Conservation (phyloP, 2,329 filamentous ascomycete species). For the Acephala macrosclerotiorum region DNA sequence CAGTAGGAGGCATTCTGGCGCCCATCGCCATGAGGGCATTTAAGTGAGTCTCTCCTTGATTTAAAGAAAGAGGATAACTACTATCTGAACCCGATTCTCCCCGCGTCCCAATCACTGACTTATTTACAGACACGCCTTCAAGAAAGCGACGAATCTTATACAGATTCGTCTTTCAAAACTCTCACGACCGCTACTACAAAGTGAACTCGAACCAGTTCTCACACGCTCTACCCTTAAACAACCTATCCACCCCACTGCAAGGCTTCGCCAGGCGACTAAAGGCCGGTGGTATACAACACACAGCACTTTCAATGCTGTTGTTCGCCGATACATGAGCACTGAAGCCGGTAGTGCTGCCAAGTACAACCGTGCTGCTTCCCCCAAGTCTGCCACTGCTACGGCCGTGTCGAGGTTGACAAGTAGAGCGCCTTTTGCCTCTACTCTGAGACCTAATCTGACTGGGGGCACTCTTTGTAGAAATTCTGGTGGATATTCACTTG, state of each 20-base stretch:
- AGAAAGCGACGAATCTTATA: constrained; percentile 53
- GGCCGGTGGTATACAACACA: constrained; percentile 69
- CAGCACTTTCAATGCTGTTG: constrained; percentile 58
- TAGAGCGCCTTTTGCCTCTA: constrained; percentile 85
- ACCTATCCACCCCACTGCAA: constrained; percentile 62
- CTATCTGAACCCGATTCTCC: background rate
- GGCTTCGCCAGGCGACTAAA: constrained; percentile 68
- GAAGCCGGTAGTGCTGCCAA: constrained; percentile 45
- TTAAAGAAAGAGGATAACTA: background rate
- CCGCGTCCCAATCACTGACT: constrained; percentile 30
- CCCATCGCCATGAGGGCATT: constrained; percentile 43
- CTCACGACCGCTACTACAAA: constrained; percentile 50
- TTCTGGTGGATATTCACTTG: constrained; percentile 86
- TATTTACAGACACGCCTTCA: constrained; percentile 52
- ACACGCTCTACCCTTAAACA: constrained; percentile 63
- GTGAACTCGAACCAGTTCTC: constrained; percentile 65
- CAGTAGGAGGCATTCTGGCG: constrained; percentile 42
- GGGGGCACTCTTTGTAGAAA: constrained; percentile 85
- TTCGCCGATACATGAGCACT: constrained; percentile 48
- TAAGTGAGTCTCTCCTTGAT: constrained; percentile 36
- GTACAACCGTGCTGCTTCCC: constrained; percentile 59
- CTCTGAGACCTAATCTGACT: constrained; percentile 90
- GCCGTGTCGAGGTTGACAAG: constrained; percentile 70
- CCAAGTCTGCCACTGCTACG: constrained; percentile 61
- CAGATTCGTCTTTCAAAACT: constrained; percentile 52